Evolutionary conservation across 495 filamentous ascomycete genomes (phyloP).

Genomic region (Neohortaea acidophila): DNA sequence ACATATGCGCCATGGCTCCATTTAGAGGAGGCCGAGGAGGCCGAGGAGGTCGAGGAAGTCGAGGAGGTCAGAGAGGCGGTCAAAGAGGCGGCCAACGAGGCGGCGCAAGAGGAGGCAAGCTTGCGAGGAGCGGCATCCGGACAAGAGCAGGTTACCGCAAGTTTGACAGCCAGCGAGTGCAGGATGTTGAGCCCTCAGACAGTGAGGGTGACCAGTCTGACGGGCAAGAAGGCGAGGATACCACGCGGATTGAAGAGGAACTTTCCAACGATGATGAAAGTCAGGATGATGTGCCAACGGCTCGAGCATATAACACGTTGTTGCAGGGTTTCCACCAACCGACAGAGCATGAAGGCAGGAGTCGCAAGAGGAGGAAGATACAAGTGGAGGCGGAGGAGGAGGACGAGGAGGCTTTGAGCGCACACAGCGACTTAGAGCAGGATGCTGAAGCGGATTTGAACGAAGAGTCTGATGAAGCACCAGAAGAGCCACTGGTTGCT

Average conservation of each 20-base stretch:
- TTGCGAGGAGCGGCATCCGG: slow-evolving; percentile 15
- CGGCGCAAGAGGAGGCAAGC: slow-evolving; percentile 5
- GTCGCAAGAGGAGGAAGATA: slow-evolving; percentile 54
- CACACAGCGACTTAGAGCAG: too few species aligned
- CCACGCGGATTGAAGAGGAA: slow-evolving; percentile 5
- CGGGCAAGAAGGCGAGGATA: slow-evolving; percentile 5
- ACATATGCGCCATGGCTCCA: too few species aligned
- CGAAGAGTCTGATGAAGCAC: slow-evolving; percentile 22
- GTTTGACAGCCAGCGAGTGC: slow-evolving; percentile 17
- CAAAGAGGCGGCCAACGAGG: slow-evolving; percentile 5
- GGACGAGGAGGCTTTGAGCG: slow-evolving; percentile 12
- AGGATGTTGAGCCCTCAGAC: slow-evolving; percentile 12
- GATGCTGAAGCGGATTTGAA: slow-evolving; percentile 25
- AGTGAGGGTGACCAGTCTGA: neutral
- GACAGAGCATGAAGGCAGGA: slow-evolving; percentile 38
- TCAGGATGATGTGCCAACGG: slow-evolving; percentile 10
- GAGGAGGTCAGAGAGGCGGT: neutral
- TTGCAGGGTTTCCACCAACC: slow-evolving; percentile 36
- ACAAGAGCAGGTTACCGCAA: slow-evolving; percentile 14
- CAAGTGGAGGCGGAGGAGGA: slow-evolving; percentile 26
- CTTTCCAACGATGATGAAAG: slow-evolving; percentile 12
- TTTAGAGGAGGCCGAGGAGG: slow-evolving; percentile 3
- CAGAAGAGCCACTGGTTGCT: slow-evolving; percentile 22
- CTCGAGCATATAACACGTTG: slow-evolving; percentile 29
- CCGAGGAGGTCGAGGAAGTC: slow-evolving; percentile 4